A percentile compares a stretch with the other conserved stretches of the same genome.
Evolutionary conservation across 169 alveolate species (phyloP).

Genomic region (Cryptosporidium tyzzeri): DNA sequence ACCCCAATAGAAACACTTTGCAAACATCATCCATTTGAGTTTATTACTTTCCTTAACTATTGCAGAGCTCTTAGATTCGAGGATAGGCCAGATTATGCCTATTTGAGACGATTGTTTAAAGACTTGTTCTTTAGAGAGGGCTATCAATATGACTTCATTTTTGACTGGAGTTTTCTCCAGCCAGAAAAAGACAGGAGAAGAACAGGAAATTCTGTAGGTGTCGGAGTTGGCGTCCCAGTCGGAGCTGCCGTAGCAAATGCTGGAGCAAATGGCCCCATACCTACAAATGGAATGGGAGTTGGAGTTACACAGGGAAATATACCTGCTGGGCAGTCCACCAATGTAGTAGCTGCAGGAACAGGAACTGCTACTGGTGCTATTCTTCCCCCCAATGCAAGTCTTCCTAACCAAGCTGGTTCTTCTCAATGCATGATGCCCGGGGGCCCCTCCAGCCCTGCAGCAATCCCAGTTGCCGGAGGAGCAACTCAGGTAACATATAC

Average conservation of each 20-base stretch:
- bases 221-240: conserved; percentile 31
- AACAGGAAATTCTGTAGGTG: conserved; percentile 51
- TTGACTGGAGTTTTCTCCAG: conserved; percentile 94
- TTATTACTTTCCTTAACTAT: conserved; percentile 92
- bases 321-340: not conserved
- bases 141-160: conserved; percentile 93
- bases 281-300: conserved; percentile 40
- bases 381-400: conserved; percentile 3
- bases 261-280: conserved; percentile 8
- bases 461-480: not conserved
- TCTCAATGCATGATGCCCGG: conserved; percentile 1
- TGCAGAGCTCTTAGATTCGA: conserved; percentile 95
- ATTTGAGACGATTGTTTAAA: conserved; percentile 94
- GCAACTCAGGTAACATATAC: not conserved
- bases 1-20: conserved; percentile 96
- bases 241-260: conserved; percentile 32
- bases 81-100: conserved; percentile 95
- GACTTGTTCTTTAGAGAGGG: conserved; percentile 94
- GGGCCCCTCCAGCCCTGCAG: conserved; percentile 1
- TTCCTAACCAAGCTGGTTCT: conserved; percentile 28
- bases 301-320: conserved; percentile 33
- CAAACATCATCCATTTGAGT: conserved; percentile 91
- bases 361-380: conserved; percentile 6
- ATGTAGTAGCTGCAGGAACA: conserved; percentile 1
- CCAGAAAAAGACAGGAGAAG: conserved; percentile 79